These are phyloP conservation scores for Stellera chamaejasme DNA, from an alignment of 345 rosid species.

Conservation along the genomic window DNA sequence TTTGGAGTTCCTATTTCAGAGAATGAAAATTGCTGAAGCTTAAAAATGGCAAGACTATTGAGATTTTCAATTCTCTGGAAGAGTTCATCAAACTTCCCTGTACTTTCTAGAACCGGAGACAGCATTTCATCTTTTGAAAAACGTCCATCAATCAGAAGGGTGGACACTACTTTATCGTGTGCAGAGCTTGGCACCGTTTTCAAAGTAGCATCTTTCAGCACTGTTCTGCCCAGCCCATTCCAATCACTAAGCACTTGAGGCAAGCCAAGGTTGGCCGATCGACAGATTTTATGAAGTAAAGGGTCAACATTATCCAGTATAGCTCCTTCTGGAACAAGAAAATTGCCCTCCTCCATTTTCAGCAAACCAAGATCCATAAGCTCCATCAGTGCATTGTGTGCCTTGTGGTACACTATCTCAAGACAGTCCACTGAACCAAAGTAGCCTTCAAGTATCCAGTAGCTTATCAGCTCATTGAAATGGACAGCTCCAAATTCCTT, in stretches of 20 bases:
- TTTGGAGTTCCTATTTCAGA: slow-evolving; percentile 15
- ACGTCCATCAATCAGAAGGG: slow-evolving; percentile 10
- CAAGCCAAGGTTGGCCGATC: slow-evolving; percentile 26
- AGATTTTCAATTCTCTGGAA: slow-evolving; percentile 21
- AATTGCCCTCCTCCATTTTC: slow-evolving; percentile 34
- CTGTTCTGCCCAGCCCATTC: slow-evolving; percentile 33
- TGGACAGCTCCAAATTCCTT: slow-evolving; percentile 25
- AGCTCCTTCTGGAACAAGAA: slow-evolving; percentile 33
- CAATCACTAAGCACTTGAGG: slow-evolving; percentile 17
- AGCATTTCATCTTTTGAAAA: slow-evolving; percentile 16
- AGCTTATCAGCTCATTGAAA: slow-evolving; percentile 43
- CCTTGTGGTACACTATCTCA: slow-evolving; percentile 34
- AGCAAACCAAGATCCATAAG: slow-evolving; percentile 36
- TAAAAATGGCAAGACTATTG: slow-evolving; percentile 34
- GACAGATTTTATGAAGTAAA: slow-evolving; percentile 18
- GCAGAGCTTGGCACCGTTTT: slow-evolving; percentile 24
- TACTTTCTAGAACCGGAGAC: slow-evolving; percentile 22
- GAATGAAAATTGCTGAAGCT: slow-evolving; percentile 18
- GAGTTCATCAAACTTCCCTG: slow-evolving; percentile 13
- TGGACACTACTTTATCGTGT: slow-evolving; percentile 12
- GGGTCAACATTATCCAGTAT: slow-evolving; percentile 20
- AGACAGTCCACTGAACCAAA: slow-evolving; percentile 31
- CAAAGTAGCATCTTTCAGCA: slow-evolving; percentile 37
- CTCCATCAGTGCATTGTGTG: slow-evolving; percentile 40
- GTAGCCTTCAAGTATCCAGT: slow-evolving; percentile 68